A percentile compares a stretch with the other conserved stretches of the same genome.
Evolutionary conservation across 768 basidiomycete genomes (phyloP).

Genomic region (Phanerochaete sordida): DNA sequence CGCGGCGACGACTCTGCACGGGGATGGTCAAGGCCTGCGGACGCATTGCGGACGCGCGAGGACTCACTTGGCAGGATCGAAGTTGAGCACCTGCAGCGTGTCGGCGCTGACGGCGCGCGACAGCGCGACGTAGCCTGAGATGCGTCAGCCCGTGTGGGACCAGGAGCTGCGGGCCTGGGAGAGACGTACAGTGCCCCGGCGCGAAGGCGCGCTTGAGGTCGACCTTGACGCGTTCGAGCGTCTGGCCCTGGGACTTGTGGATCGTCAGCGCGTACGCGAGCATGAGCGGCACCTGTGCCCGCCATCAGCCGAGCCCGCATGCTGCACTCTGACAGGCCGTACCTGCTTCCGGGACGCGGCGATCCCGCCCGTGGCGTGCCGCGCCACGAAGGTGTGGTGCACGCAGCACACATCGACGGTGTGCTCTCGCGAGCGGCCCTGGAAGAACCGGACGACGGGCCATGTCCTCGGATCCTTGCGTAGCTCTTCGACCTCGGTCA

Average conservation of each 20-base stretch:
- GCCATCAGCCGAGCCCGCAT: no score
- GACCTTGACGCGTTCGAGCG: conserved; percentile 76
- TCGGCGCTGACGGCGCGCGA: conserved; percentile 71
- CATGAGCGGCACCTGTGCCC: conserved; percentile 71
- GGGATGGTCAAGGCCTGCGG: no score
- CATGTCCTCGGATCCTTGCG: neutral
- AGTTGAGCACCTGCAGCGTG: conserved; percentile 61
- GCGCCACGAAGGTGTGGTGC: conserved; percentile 52
- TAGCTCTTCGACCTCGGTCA: neutral
- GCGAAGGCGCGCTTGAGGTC: conserved; percentile 75
- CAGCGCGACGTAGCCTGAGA: conserved; percentile 63
- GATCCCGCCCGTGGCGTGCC: neutral
- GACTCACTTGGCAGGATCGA: conserved; percentile 54
- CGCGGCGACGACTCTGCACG: no score
- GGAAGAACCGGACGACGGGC: conserved; percentile 18
- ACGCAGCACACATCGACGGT: conserved; percentile 38
- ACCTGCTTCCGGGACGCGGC: conserved; percentile 31
- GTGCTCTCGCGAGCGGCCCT: conserved; percentile 13
- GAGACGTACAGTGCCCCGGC: conserved; percentile 60
- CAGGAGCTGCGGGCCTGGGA: neutral
- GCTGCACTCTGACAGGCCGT: no score
- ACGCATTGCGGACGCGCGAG: no score
- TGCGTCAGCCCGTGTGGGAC: neutral
- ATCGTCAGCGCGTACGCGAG: conserved; percentile 84
- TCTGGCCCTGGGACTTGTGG: conserved; percentile 90